phyloP scores from a whole-genome alignment of 140 eudicot genomes.

The Bidens hawaiensis region DNA sequence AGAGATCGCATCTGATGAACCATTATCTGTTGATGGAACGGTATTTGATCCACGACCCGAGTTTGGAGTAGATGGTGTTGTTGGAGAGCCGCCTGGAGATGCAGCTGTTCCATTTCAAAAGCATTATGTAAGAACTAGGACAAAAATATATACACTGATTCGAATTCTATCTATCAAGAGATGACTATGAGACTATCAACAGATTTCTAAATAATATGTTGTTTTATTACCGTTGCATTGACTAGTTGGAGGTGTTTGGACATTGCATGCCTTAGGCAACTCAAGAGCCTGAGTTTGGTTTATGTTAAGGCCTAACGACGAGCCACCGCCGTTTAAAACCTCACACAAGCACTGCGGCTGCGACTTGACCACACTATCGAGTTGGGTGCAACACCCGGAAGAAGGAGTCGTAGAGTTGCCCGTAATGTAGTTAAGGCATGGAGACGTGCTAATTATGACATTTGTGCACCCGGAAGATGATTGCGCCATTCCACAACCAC shows the following conservation, averaged over 20 bases:
- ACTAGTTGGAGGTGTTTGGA: not conserved
- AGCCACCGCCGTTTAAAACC: no score
- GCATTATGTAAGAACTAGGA: not conserved
- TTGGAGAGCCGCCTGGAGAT: slow-evolving; percentile 30
- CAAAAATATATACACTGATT: no score
- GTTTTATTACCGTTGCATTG: slow-evolving; percentile 39
- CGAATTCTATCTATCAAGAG: no score
- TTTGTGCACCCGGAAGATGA: slow-evolving; percentile 36
- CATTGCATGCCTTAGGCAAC: no score
- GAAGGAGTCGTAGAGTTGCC: slow-evolving; percentile 40
- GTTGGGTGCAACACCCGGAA: slow-evolving; percentile 38
- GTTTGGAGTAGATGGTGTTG: slow-evolving; percentile 17
- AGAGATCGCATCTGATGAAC: slow-evolving; percentile 36
- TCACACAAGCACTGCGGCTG: no score
- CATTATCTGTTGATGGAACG: slow-evolving; percentile 33
- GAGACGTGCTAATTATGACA: slow-evolving; percentile 45
- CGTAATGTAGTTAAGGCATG: slow-evolving; percentile 48
- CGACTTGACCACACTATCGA: no score
- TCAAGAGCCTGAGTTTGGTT: no score
- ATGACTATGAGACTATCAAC: no score
- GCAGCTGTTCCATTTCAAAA: slow-evolving; percentile 21
- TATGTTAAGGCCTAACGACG: no score
- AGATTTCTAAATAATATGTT: not conserved
- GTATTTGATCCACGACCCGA: slow-evolving; percentile 42
- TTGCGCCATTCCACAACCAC: slow-evolving; percentile 35